Evolutionary conservation across 2,329 filamentous ascomycete genomes (phyloP), one percentile per base, ranked within the genome.

Genomic region (Penicillium sp.): DNA sequence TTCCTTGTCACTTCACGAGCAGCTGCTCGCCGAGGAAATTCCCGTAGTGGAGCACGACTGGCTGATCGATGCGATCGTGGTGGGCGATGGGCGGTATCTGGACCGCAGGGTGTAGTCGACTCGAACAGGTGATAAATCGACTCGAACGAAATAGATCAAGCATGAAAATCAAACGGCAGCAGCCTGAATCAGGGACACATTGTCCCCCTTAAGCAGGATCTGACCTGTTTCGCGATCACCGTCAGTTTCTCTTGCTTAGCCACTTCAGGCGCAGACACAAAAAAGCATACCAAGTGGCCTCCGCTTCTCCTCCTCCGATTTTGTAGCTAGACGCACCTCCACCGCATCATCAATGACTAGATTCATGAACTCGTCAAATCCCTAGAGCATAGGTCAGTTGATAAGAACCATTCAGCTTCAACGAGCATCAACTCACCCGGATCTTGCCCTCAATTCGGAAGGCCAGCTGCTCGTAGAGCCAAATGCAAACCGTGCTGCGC

Each of bases 341-440:
- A 95, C 80, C 18, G 92, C 92, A 55, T 98, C 88, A 60, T 98
- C 92, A 51, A 95, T 77, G 26, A 96, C 92, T 33, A 98, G 74
- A 70, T 98, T 98, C 89, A 98, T 95, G 71, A 96, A 98, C 67
- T 98, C 92, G 64, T 98, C 92, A 53, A 98, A 98, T 10, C 92
- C 89, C 88, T 95, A 47, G 16, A 23, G n/a, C 17, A 27, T 10
- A 30, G 13, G 26, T 37, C 29, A 40, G 37, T 30, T 11, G 10
- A 16, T 5, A 13, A 4, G 17, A 4, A 17, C 25, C 26, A 5
- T 22, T 26, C 20, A 38, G 29, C 5, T 25, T 8, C 16, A 3
- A 10, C 10, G 18, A 30, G 11, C 10, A 17, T 17, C 20, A 29
- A 66, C 81, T 48, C 66, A 94, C 90, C 59, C 92, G 79, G 51